A percentile compares a stretch with the other conserved stretches of the same genome.
Evolutionary conservation across 2,329 filamentous ascomycete genomes (phyloP).

Genomic region (Exophiala oligosperma): DNA sequence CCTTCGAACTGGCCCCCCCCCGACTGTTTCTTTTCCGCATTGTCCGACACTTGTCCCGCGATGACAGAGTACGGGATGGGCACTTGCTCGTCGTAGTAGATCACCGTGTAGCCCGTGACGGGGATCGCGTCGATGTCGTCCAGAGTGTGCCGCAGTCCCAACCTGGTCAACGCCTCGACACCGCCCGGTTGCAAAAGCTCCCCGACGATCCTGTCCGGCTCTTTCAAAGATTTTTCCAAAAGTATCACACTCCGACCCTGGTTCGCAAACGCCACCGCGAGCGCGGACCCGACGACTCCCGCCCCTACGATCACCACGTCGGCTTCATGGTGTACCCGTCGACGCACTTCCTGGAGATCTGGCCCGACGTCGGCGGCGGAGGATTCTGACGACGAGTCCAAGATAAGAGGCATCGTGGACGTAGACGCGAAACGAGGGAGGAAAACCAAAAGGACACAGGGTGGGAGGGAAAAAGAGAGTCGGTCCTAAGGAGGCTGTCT

Average conservation of each 20-base stretch:
- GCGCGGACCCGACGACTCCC: conserved; percentile 83
- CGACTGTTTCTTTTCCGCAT: conserved; percentile 28
- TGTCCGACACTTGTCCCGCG: conserved; percentile 29
- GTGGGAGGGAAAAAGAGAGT: background rate
- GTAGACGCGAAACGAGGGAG: background rate
- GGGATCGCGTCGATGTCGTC: conserved; percentile 85
- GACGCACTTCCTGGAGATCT: conserved; percentile 43
- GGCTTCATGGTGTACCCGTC: conserved; percentile 59
- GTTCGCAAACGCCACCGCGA: conserved; percentile 79
- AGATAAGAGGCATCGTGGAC: conserved; percentile 29
- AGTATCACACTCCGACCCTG: conserved; percentile 90
- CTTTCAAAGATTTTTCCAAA: conserved; percentile 83
- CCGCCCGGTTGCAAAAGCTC: conserved; percentile 94
- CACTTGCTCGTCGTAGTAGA: conserved; percentile 74
- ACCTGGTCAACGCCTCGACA: conserved; percentile 72
- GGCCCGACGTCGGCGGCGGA: conserved; percentile 22
- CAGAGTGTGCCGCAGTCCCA: conserved; percentile 79
- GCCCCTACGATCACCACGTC: conserved; percentile 93
- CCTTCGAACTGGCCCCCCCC: conserved; percentile 62
- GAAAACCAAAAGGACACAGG: background rate
- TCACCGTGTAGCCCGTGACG: conserved; percentile 83
- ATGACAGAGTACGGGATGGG: conserved; percentile 76
- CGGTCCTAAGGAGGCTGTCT: background rate
- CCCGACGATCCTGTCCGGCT: conserved; percentile 94
- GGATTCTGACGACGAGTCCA: conserved; percentile 30